phyloP scores from a whole-genome alignment of 2,329 filamentous ascomycete species.

The Penicillium sp. region DNA sequence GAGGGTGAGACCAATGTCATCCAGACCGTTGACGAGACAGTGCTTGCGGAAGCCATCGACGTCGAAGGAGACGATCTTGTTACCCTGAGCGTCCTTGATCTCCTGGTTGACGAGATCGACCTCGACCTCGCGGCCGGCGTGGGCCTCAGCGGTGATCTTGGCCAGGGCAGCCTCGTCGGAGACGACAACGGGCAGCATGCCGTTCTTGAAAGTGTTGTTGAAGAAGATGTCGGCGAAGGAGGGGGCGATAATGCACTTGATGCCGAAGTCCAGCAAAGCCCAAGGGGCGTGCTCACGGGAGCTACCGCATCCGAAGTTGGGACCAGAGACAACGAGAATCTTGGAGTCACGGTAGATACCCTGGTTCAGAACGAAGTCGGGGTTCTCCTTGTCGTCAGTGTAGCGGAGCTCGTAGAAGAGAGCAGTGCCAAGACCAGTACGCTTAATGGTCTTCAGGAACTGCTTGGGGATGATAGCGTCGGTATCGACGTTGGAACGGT shows the following conservation, averaged over 20 bases:
- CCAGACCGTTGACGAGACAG: conserved; percentile 88
- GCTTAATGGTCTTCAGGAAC: conserved; percentile 99
- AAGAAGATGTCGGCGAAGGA: conserved; percentile 94
- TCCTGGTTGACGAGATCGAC: conserved; percentile 84
- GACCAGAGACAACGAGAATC: conserved; percentile 87
- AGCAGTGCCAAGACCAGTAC: conserved; percentile 84
- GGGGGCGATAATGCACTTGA: conserved; percentile 88
- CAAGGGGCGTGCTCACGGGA: conserved; percentile 95
- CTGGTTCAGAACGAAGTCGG: conserved; percentile 85
- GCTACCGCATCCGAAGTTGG: conserved; percentile 93
- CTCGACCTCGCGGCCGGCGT: conserved; percentile 79
- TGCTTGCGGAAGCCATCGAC: conserved; percentile 94
- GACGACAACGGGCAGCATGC: conserved; percentile 88
- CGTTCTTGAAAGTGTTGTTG: conserved; percentile 99
- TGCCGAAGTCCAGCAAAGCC: conserved; percentile 95
- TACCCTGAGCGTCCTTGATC: conserved; percentile 75
- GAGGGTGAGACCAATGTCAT: conserved; percentile 94
- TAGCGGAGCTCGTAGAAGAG: conserved; percentile 86
- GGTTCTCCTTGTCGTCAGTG: conserved; percentile 73
- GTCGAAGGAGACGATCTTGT: conserved; percentile 75
- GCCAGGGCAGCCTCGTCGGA: conserved; percentile 66
- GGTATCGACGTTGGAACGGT: conserved; percentile 92
- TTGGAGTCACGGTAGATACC: conserved; percentile 81
- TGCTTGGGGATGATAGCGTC: conserved; percentile 99
- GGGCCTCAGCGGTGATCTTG: conserved; percentile 73